Conservation (phyloP, 352 stramenopile species). For the Phytophthora pinifolia region DNA sequence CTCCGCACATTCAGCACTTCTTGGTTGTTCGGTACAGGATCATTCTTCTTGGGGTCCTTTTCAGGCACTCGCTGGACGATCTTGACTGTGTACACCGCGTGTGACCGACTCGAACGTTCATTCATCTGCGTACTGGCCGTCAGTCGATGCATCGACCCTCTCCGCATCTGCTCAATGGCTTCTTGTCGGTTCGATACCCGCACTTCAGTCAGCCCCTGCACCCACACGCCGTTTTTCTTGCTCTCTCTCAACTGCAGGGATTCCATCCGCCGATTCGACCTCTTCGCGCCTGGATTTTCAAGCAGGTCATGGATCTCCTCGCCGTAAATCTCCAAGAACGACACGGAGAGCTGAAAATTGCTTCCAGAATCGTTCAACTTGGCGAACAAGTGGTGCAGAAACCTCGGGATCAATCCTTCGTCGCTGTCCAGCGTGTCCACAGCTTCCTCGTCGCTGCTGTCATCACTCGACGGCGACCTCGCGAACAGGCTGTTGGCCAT, state of each 20-base stretch:
- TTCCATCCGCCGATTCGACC: slow-evolving; percentile 34
- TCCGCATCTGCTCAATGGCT: slow-evolving; percentile 79
- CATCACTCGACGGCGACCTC: slow-evolving; percentile 15
- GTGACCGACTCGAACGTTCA: slow-evolving; percentile 84
- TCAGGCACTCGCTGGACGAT: slow-evolving; percentile 55
- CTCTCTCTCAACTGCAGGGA: slow-evolving; percentile 72
- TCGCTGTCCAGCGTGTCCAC: slow-evolving; percentile 39
- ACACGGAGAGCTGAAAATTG: slow-evolving; percentile 68
- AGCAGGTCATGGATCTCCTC: slow-evolving; percentile 97
- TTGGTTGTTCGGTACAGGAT: slow-evolving; percentile 17
- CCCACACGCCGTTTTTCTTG: slow-evolving; percentile 68
- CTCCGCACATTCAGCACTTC: slow-evolving; percentile 3
- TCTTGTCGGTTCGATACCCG: slow-evolving; percentile 52
- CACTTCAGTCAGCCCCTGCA: slow-evolving; percentile 80
- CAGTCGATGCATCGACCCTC: slow-evolving; percentile 70
- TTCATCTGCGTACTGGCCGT: slow-evolving; percentile 90
- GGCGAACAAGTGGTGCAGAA: slow-evolving; percentile 77
- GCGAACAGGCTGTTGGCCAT: slow-evolving; percentile 43
- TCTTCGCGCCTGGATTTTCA: slow-evolving; percentile 37
- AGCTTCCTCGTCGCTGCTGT: slow-evolving; percentile 15
- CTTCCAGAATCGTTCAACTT: slow-evolving; percentile 40
- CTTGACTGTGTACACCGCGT: slow-evolving; percentile 88
- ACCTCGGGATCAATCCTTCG: slow-evolving; percentile 84
- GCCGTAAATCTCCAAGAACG: slow-evolving; percentile 96
- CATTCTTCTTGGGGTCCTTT: slow-evolving; percentile 16